Base-by-base conservation (phyloP, 2,329 filamentous ascomycete genomes). In the Ophiostoma tasmaniense region DNA sequence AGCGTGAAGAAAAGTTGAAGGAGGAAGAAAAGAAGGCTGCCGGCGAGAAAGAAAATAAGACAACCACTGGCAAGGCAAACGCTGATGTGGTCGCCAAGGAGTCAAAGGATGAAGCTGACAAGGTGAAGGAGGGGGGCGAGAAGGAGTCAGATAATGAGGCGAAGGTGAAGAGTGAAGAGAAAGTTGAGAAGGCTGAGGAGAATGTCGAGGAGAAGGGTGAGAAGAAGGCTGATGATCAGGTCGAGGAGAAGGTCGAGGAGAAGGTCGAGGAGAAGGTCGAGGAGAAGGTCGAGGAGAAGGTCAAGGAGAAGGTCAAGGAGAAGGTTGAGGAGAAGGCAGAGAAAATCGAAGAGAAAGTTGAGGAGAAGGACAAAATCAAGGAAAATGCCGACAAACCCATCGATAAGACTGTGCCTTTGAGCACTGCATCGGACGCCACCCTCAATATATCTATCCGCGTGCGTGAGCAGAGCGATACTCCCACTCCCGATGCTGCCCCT, bases 251-350 rank as follows among this genome's bases (percentile, higher is more conserved):
- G 13, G 37, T 13, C 8, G 37, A 39, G 2, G 37, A 39, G 37
- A 39, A 14, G 33, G 33, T 33, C 3, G 33, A 33, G 33, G 33
- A 33, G 33, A 33, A 33, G 3, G 3, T 33, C 8, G 33, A 33
- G 3, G 3, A 33, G 3, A 33, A 33, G 33, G 33, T 33, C 8
- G 33, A 33, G 1, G 33, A 33, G 8, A 66, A 25, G 55, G 72
- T 75, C 55, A 74, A 75, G 64, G 73, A 77, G 66, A 75, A 71
- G 11, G 74, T 73, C 28, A 75, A 75, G 20, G 75, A 78, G 70
- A 75, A 81, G 73, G 78, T 79, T 30, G 66, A 72, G 42, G 70
- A 67, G 66, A 64, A 66, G 14, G 17, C 52, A 14, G 42, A 22
- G 65, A 69, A 71, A 22, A 28, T 62, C n/a, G 25, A 59, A 8